Evolutionary conservation across 768 basidiomycete species (phyloP).

Genomic region (Tulasnella calospora): DNA sequence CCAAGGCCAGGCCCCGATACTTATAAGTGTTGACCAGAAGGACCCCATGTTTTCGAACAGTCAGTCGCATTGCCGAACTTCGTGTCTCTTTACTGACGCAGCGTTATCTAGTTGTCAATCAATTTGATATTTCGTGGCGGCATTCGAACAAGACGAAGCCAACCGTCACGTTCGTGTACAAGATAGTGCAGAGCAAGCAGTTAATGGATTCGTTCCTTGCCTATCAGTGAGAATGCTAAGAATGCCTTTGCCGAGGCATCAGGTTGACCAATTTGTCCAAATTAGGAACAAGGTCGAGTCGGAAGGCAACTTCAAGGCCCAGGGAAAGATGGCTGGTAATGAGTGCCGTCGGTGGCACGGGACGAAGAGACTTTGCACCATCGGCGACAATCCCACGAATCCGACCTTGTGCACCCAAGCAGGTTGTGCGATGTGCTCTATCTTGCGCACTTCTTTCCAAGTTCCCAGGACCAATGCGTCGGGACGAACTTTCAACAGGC

Average conservation of each 20-base stretch:
- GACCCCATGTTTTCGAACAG: constrained; percentile 12
- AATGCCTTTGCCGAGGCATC: no score
- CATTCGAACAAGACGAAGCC: neutral
- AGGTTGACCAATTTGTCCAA: neutral
- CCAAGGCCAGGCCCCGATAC: neutral
- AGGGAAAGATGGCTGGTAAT: no score
- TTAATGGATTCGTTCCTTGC: constrained; percentile 2
- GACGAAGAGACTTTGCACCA: constrained; percentile 1
- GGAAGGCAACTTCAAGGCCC: no score
- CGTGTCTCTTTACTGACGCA: neutral
- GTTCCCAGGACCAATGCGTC: neutral
- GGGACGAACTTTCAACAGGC: constrained; percentile 3
- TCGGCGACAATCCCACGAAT: neutral
- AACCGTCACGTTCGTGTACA: neutral
- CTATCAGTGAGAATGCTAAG: no score
- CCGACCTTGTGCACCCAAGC: neutral
- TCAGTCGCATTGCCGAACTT: neutral
- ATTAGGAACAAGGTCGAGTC: no score
- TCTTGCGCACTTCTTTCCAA: no score
- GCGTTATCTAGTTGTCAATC: no score
- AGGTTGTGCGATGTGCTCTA: no score
- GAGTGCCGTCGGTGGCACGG: constrained; percentile 21
- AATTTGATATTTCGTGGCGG: constrained; percentile 2
- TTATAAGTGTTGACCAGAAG: constrained; percentile 2
- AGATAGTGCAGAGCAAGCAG: neutral